Percentiles rank a stretch among this genome's conserved stretches.
Conservation (phyloP, 2,329 filamentous ascomycete species). For the Didymella pinodella region DNA sequence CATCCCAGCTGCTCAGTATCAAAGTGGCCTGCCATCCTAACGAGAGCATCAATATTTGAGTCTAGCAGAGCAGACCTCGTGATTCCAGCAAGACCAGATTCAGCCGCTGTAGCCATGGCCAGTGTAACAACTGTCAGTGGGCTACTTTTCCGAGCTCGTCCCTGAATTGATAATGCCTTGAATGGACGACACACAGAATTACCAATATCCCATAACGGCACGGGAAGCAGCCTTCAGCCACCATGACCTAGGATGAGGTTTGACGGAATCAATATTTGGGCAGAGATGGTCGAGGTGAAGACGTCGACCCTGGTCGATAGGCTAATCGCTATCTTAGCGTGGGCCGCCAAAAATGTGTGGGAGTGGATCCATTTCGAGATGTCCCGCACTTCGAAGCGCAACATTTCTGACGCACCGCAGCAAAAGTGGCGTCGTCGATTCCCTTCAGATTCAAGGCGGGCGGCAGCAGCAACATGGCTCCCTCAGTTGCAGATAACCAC, state of each 20-base stretch:
- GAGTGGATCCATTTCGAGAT: conserved; percentile 25
- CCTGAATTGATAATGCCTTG: not conserved
- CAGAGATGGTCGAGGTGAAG: not conserved
- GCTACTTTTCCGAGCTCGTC: not conserved
- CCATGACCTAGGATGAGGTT: not conserved
- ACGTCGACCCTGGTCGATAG: conserved; percentile 6
- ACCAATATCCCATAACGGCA: not conserved
- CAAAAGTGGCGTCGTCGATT: conserved; percentile 50
- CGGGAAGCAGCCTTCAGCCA: not conserved
- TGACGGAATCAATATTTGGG: not conserved
- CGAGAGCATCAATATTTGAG: not conserved
- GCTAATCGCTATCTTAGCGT: conserved; percentile 17
- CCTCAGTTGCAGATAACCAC: conserved; percentile 64
- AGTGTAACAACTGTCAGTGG: too few species aligned
- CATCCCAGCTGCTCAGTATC: not conserved
- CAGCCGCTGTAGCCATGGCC: not conserved
- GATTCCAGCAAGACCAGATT: not conserved
- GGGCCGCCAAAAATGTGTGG: conserved; percentile 29
- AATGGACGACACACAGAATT: not conserved
- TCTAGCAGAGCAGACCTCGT: not conserved
- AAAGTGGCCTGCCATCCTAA: not conserved
- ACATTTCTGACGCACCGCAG: conserved; percentile 22
- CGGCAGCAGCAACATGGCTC: conserved; percentile 70
- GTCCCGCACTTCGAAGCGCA: conserved; percentile 34
- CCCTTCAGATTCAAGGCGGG: conserved; percentile 91